Base-by-base conservation (phyloP, 1,284 basidiomycete genomes). In the Hemileccinum hortonii region DNA sequence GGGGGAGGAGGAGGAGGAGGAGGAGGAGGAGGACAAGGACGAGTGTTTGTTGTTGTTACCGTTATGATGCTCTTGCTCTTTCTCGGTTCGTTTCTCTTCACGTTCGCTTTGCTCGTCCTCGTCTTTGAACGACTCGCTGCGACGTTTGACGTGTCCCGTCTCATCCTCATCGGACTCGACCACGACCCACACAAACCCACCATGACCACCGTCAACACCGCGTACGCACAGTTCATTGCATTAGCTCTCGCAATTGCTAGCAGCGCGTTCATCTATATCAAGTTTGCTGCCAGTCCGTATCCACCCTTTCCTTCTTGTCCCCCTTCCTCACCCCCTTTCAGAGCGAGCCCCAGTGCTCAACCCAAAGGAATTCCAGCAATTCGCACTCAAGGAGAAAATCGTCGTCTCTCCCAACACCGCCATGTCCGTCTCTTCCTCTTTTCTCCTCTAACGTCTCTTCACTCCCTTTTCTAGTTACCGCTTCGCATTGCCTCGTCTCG, bases 401-500 rank as follows among this genome's bases (percentile, higher is more conserved):
- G 76, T 83, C 60, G 78, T 98, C 54, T 97, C 94, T n/a, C 90
- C 89, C 58, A 99, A 99, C 75, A 97, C 94, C 47, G 94, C 94
- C 55, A 79, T 94, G 90, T 96, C 64, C 58, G 85, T 58, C 21
- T 73, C 22, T n/a, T 47, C 18, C 36, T 49, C 21, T 37, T 46
- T 19, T 50, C 32, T 41, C n/a, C 41, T 36, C 6, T 7, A 7
- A 6, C 26, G 6, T n/a, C 18, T 30, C 5, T 16, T 49, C 45
- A 53, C 52, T 12, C 21, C 9, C 9, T 14, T 24, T 40, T 41
- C 53, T 65, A 95, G 92, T 61, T 98, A 98, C 78, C 93, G 94
- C 58, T 97, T 98, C 71, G 84, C 78, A 40, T 81, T 99, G 15
- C 90, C 92, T 24, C 76, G 79, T 56, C 63, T 77, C 2, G 80